Percentiles rank a stretch among this genome's conserved stretches.
These are phyloP conservation scores for Tylopilus sp. DNA, from an alignment of 768 basidiomycete genomes.

Conservation along the genomic window DNA sequence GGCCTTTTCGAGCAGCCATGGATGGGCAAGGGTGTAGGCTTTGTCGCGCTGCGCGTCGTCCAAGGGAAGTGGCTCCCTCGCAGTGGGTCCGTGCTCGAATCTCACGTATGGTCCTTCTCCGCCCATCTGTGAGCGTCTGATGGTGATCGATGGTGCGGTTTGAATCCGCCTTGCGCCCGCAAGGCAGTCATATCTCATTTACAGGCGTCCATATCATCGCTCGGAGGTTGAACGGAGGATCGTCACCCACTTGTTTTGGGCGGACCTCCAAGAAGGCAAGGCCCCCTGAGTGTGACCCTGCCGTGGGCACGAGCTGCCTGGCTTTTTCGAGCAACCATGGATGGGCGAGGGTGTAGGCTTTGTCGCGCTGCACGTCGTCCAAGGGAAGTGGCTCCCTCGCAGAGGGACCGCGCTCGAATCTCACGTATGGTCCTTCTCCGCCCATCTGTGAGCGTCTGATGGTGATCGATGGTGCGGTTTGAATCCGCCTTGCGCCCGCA, in stretches of 20 bases:
- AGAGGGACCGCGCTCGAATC: not conserved
- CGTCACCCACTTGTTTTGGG: not conserved
- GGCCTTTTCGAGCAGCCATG: not conserved
- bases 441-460: slow-evolving; percentile 1
- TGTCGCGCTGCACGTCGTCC: not conserved
- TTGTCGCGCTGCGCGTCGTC: not conserved
- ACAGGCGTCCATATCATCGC: not conserved
- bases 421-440: slow-evolving; percentile 7
- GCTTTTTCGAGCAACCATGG: not conserved
- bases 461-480: not conserved
- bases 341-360: not conserved
- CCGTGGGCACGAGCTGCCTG: not conserved
- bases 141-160: not conserved
- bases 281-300: too few species aligned
- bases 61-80: not conserved
- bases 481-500: too few species aligned
- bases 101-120: slow-evolving; percentile 8
- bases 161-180: not conserved
- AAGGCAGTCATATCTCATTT: not conserved
- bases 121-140: slow-evolving; percentile 1
- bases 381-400: not conserved
- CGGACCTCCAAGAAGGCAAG: too few species aligned
- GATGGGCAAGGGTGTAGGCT: not conserved
- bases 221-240: not conserved
- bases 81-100: not conserved